A percentile compares a stretch with the other conserved stretches of the same genome.
phyloP scores from a whole-genome alignment of 495 filamentous ascomycete genomes.

The Podospora anserina region DNA sequence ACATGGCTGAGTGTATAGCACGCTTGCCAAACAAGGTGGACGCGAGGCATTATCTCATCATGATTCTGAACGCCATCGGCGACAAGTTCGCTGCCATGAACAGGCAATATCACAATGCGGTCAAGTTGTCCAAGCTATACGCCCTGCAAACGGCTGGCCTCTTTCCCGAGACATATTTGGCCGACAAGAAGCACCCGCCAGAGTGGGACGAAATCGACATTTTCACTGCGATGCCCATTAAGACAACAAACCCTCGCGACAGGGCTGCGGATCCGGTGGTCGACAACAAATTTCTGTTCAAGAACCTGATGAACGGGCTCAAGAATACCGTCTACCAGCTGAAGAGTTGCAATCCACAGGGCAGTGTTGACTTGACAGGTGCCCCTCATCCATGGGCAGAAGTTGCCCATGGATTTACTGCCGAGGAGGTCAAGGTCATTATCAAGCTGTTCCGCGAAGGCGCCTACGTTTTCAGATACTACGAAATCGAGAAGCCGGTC shows the following conservation, averaged over 20 bases:
- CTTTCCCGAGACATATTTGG: slow-evolving; percentile 72
- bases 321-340: slow-evolving; percentile 97
- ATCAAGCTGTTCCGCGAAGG: slow-evolving; percentile 97
- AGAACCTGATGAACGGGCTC: slow-evolving; percentile 93
- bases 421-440: slow-evolving; percentile 94
- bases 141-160: slow-evolving; percentile 63
- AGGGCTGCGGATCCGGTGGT: slow-evolving; percentile 87
- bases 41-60: slow-evolving; percentile 90
- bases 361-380: slow-evolving; percentile 69
- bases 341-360: slow-evolving; percentile 72
- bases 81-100: slow-evolving; percentile 99
- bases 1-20: slow-evolving; percentile 96
- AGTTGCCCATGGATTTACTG: slow-evolving; percentile 93
- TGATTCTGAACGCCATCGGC: slow-evolving; percentile 95
- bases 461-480: slow-evolving; percentile 92
- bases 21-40: slow-evolving; percentile 86
- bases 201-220: slow-evolving; percentile 99
- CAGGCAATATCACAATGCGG: slow-evolving; percentile 86
- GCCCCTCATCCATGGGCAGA: slow-evolving; percentile 91
- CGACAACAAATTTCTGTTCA: slow-evolving; percentile 98
- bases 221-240: slow-evolving; percentile 92
- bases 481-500: slow-evolving; percentile 77
- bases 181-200: slow-evolving; percentile 72
- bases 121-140: slow-evolving; percentile 80
- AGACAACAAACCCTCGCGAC: slow-evolving; percentile 88